These are phyloP conservation scores for Aspergillus floridensis DNA, from an alignment of 2,329 filamentous ascomycete genomes.

Conservation along the genomic window DNA sequence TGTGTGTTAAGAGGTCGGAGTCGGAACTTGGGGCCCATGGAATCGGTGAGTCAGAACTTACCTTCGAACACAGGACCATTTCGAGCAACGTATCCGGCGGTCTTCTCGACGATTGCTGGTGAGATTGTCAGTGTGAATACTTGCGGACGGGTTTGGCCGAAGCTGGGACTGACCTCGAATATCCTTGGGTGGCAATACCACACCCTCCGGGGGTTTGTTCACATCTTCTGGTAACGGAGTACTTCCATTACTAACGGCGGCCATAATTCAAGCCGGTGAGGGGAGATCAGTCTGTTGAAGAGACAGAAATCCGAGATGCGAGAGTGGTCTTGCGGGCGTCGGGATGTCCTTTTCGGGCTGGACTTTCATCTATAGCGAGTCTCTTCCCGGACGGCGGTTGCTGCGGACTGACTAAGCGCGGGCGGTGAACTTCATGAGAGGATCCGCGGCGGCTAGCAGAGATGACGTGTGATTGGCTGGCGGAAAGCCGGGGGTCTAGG, in stretches of 20 bases:
- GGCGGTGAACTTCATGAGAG: background rate
- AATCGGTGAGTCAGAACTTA: conserved; percentile 22
- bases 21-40: background rate
- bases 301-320: background rate
- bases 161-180: conserved; percentile 59
- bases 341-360: conserved; percentile 3
- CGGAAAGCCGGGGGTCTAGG: background rate
- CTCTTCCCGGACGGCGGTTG: conserved; percentile 4
- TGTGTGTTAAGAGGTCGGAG: background rate
- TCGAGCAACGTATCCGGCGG: conserved; percentile 81
- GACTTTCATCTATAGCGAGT: conserved; percentile 2
- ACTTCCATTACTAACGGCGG: conserved; percentile 41
- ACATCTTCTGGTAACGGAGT: conserved; percentile 54
- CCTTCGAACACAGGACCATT: conserved; percentile 67
- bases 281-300: background rate
- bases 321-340: background rate
- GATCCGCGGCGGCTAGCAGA: conserved; percentile 12
- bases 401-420: background rate
- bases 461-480: conserved; percentile 11
- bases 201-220: conserved; percentile 74
- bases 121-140: conserved; percentile 23
- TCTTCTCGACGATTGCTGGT: conserved; percentile 78
- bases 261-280: conserved; percentile 30
- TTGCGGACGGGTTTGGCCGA: background rate
- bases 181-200: conserved; percentile 81